phyloP scores from a whole-genome alignment of 768 basidiomycete species.

The Lactarius akahatsu region DNA sequence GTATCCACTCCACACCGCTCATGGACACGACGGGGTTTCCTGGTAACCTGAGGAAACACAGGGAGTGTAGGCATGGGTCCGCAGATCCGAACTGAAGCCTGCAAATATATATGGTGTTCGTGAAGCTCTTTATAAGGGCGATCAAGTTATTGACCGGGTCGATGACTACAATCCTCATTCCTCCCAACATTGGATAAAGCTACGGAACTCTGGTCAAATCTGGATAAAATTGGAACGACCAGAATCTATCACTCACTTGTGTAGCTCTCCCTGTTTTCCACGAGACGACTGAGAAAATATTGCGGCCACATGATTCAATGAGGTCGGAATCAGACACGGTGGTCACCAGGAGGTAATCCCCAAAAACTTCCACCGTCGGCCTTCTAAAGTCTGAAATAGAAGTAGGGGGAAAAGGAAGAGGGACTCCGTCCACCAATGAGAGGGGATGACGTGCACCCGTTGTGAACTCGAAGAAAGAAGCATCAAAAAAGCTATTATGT shows the following conservation, averaged over 20 bases:
- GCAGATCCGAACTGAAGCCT: not conserved
- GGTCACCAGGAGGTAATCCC: slow-evolving; percentile 17
- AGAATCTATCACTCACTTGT: not conserved
- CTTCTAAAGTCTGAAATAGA: slow-evolving; percentile 1
- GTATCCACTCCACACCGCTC: slow-evolving; percentile 11
- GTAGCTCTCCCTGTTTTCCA: slow-evolving; percentile 17
- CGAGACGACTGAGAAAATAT: slow-evolving; percentile 12
- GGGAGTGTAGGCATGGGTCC: not conserved
- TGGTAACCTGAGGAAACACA: slow-evolving; percentile 16
- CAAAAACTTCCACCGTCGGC: slow-evolving; percentile 10
- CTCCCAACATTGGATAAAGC: slow-evolving; percentile 1
- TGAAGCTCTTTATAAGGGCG: slow-evolving; percentile 5
- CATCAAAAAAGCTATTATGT: not conserved
- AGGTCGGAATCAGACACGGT: not conserved
- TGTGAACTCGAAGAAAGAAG: slow-evolving; percentile 12
- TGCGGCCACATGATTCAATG: not conserved
- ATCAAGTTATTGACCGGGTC: slow-evolving; percentile 7
- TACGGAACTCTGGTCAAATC: not conserved
- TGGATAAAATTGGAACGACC: not conserved
- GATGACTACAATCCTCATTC: slow-evolving; percentile 9
- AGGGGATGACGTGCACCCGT: slow-evolving; percentile 16
- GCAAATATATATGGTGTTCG: slow-evolving; percentile 13
- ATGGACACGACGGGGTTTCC: not conserved
- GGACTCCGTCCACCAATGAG: slow-evolving; percentile 5
- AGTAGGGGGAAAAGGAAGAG: not conserved